A percentile compares a stretch with the other conserved stretches of the same genome.
phyloP scores from a whole-genome alignment of 306 rosid genomes.

The Cucurbita argyrosperma region DNA sequence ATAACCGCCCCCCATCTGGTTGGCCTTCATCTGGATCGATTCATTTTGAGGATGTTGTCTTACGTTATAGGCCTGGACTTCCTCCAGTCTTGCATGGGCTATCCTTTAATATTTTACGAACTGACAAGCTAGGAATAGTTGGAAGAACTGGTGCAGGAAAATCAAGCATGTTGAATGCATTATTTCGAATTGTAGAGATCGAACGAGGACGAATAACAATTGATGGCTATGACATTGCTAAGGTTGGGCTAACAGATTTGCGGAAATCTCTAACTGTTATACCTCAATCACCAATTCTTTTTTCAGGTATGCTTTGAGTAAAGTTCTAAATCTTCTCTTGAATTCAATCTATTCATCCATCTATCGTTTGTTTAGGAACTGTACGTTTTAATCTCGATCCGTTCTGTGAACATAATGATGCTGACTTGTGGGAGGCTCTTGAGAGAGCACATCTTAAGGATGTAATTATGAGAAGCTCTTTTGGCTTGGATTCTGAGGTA shows the following conservation, averaged over 20 bases:
- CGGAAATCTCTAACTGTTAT: constrained; percentile 70
- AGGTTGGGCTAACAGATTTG: constrained; percentile 57
- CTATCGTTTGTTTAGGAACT: constrained; percentile 36
- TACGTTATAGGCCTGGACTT: constrained; percentile 83
- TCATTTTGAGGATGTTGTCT: constrained; percentile 60
- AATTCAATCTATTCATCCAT: neutral
- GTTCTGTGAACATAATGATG: constrained; percentile 58
- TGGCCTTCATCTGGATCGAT: constrained; percentile 79
- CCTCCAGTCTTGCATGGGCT: constrained; percentile 74
- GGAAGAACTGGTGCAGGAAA: constrained; percentile 98
- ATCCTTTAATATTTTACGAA: constrained; percentile 44
- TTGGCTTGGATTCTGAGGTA: constrained; percentile 86
- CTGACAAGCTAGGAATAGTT: constrained; percentile 77
- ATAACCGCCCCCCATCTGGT: constrained; percentile 56
- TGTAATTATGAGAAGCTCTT: constrained; percentile 45
- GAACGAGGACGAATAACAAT: constrained; percentile 59
- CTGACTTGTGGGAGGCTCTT: constrained; percentile 80
- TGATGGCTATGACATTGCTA: constrained; percentile 55
- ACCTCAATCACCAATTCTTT: constrained; percentile 83
- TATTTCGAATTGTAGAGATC: constrained; percentile 68
- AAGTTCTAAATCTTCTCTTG: neutral
- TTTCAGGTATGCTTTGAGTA: constrained; percentile 43
- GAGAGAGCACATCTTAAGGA: constrained; percentile 77
- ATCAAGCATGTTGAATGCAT: constrained; percentile 84
- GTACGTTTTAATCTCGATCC: constrained; percentile 84